Evolutionary conservation across 441 rosid genomes (phyloP), one percentile per base, ranked within the genome.

Genomic region (Erodium moschatum): DNA sequence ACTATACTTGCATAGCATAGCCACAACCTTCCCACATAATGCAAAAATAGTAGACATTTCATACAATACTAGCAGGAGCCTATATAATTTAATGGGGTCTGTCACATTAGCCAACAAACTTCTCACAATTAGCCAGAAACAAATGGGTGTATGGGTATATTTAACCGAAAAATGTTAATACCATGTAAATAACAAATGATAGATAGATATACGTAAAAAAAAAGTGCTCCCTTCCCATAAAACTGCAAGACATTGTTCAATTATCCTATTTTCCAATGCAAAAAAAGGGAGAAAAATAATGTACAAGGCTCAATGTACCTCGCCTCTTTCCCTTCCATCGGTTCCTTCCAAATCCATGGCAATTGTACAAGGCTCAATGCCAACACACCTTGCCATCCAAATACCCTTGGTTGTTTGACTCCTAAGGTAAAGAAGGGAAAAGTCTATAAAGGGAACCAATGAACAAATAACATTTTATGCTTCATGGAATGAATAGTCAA

Each of bases 321-420:
- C 97, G 68, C 96, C 97, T 72, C 97, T 79, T 76, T 88, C 98
- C 74, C 92, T 93, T 38, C 96, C 91, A 75, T 90, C 98, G 0
- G 95, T 89, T 52, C 98, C 98, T 86, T 93, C 97, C 78, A 90
- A 85, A 81, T 93, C 98, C 97, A 90, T 83, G 24, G 86, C 96
- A 73, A 87, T 27, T 20, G 96, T 93, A 69, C 81, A 89, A 65
- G 97, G 97, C 72, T 89, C 91, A 68, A 91, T 86, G 21, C 87
- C 93, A 58, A 74, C 73, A 79, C 88, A 90, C 75, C 60, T 89
- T 1, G 97, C 96, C 67, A 89, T 78, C 98, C 97, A 93, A 73
- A 91, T 81, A 19, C 98, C 97, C 82, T 88, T 90, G 21, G 98
- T 93, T 52, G 98, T 93, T 81, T 93, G 96, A 78, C 76, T 81